These are phyloP conservation scores for Candida sp. DNA, from an alignment of 1,139 yeast species.

Conservation along the genomic window DNA sequence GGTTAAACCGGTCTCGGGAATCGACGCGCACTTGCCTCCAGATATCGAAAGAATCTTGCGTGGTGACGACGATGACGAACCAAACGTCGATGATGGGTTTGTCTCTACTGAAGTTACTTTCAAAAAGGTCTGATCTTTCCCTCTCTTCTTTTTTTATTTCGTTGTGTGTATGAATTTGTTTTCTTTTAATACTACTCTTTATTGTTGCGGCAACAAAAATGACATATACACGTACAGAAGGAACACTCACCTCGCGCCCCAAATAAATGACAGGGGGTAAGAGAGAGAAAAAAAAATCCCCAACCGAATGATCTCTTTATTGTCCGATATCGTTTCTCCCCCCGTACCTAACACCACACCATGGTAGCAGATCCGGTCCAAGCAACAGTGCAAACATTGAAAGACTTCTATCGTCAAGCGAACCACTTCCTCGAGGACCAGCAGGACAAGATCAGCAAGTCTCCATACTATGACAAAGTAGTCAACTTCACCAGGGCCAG, in stretches of 20 bases:
- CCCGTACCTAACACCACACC: background rate
- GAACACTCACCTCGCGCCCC: background rate
- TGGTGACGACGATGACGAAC: conserved; percentile 2
- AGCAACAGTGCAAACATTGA: conserved; percentile 39
- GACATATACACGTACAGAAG: background rate
- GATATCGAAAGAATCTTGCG: conserved; percentile 14
- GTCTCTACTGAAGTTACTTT: background rate
- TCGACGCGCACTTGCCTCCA: conserved; percentile 13
- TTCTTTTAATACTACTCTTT: background rate
- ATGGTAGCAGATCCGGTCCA: conserved; percentile 55
- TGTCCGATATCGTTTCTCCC: background rate
- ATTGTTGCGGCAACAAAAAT: too few species aligned
- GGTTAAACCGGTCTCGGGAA: conserved; percentile 2
- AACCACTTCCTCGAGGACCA: conserved; percentile 27
- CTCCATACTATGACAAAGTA: conserved; percentile 22
- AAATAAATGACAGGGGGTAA: background rate
- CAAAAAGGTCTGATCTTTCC: background rate
- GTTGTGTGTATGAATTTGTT: background rate
- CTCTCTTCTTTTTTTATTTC: background rate
- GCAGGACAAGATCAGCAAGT: conserved; percentile 24
- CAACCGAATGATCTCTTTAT: background rate
- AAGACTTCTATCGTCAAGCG: conserved; percentile 26
- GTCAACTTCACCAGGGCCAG: conserved; percentile 16
- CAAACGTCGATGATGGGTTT: background rate
- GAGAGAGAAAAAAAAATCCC: background rate